Base-by-base conservation (phyloP, 306 rosid species). In the Vigna reflexopilosa region DNA sequence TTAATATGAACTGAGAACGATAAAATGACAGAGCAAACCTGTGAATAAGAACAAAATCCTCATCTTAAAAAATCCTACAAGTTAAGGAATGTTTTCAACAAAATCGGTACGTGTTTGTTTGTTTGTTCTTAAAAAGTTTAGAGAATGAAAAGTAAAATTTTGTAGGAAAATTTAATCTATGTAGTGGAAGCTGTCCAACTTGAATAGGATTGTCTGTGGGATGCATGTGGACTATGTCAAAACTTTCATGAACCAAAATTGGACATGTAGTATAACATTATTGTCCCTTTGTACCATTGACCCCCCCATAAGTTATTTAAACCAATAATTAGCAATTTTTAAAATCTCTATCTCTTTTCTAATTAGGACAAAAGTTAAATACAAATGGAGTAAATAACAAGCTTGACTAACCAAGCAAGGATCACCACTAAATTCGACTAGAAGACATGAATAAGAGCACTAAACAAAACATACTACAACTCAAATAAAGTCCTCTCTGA, bases 251-350 rank as follows among this genome's bases (percentile, higher is more conserved):
- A 63, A 76, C 45, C 5, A 20, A 36, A 49, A 10, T 11, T 45
- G 15, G 50, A 45, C 15, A 45, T 50, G 4, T 50, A 48, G 44
- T 34, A 65, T 65, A 65, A 66, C 52, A 38, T 52, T 51, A 32
- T 15, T 66, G 73, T 17, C 26, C 64, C 80, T 24, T 1, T 30
- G 71, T 64, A 76, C 73, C 22, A 76, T 50, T 36, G 80, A 20
- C 20, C 30, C 58, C 59, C 59, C 59, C 24, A 2, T 7, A 48
- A 57, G 26, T 57, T 73, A 24, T 14, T 14, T 56, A 56, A 49
- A 19, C 20, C 48, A n/a, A 54, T 67, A 48, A 12, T 19, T 44
- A 65, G 2, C 8, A 51, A 12, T 20, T 65, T 51, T 45, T 59
- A 6, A 24, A 11, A 52, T 38, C 54, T 2, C 20, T 7, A 34